phyloP scores from a whole-genome alignment of 176 grass and related monocot species.

The Oryza glaberrima region DNA sequence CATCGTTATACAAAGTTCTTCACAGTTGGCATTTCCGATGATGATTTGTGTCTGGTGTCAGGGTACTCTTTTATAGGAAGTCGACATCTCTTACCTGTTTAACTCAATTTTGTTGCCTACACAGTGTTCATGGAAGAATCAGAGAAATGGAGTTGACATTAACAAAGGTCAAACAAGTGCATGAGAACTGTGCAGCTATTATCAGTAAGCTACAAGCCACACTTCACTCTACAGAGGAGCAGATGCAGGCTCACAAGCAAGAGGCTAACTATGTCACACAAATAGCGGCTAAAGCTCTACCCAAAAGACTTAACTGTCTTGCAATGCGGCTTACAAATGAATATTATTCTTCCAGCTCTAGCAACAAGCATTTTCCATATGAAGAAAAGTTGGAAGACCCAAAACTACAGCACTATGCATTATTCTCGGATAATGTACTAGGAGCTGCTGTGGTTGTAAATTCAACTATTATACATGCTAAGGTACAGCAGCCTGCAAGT shows the following conservation, averaged over 20 bases:
- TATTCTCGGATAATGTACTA: slow-evolving; percentile 87
- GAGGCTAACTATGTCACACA: slow-evolving; percentile 52
- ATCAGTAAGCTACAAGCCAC: slow-evolving; percentile 53
- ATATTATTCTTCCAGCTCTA: slow-evolving; percentile 52
- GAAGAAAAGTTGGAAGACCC: slow-evolving; percentile 78
- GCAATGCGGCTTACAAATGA: slow-evolving; percentile 70
- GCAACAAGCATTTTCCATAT: slow-evolving; percentile 45
- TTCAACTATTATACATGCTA: slow-evolving; percentile 70
- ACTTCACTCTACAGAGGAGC: slow-evolving; percentile 68
- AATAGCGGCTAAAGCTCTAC: slow-evolving; percentile 72
- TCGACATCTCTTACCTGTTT: neutral
- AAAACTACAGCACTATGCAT: slow-evolving; percentile 71
- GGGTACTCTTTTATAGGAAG: slow-evolving; percentile 24
- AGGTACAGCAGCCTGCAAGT: slow-evolving; percentile 38
- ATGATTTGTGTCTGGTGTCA: neutral
- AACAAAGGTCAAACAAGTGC: slow-evolving; percentile 56
- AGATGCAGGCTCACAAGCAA: slow-evolving; percentile 58
- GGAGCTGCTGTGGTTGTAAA: slow-evolving; percentile 80
- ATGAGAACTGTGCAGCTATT: slow-evolving; percentile 56
- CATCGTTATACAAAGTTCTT: slow-evolving; percentile 15
- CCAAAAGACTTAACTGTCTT: slow-evolving; percentile 84
- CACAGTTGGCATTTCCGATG: slow-evolving; percentile 7
- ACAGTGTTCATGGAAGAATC: slow-evolving; percentile 67
- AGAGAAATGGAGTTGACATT: slow-evolving; percentile 70
- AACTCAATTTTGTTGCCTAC: slow-evolving; percentile 27